A percentile compares a stretch with the other conserved stretches of the same genome.
Conservation (phyloP, 78 protist species). For the Dictyostelium intermedium region DNA sequence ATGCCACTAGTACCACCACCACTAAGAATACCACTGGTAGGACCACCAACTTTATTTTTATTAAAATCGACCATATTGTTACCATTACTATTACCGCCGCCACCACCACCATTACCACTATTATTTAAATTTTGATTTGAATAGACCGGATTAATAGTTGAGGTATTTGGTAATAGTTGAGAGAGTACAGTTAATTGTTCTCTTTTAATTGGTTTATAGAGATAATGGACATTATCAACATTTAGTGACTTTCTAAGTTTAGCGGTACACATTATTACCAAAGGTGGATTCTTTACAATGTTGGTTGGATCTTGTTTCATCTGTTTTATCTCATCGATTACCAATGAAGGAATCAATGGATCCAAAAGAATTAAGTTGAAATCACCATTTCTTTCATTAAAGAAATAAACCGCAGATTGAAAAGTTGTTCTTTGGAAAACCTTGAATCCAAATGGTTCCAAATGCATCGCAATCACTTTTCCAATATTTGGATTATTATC, state of each 20-base stretch:
- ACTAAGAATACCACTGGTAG: not conserved
- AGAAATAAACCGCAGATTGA: not conserved
- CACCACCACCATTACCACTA: not conserved
- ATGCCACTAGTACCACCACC: too few relatives aligned
- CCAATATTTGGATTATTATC: conserved; percentile 38
- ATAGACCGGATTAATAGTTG: not conserved
- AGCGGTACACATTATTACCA: conserved; percentile 51
- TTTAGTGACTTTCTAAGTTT: conserved; percentile 20
- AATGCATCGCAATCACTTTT: conserved; percentile 14
- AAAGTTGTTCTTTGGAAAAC: not conserved
- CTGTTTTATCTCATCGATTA: conserved; percentile 22
- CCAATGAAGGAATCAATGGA: conserved; percentile 40
- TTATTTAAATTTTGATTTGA: not conserved
- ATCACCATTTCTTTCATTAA: conserved; percentile 5
- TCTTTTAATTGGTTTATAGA: conserved; percentile 63
- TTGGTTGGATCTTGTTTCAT: conserved; percentile 4
- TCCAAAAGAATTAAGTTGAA: conserved; percentile 33
- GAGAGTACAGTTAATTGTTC: conserved; percentile 33
- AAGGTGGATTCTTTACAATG: not conserved
- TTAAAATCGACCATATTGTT: not conserved
- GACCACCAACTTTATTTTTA: not conserved
- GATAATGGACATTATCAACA: conserved; percentile 20
- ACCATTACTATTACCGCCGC: too few relatives aligned
- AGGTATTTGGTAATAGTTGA: conserved; percentile 7
- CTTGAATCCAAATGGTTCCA: conserved; percentile 12